Conservation (phyloP, 108 stramenopile species). For the Aurantiochytrium sp. region DNA sequence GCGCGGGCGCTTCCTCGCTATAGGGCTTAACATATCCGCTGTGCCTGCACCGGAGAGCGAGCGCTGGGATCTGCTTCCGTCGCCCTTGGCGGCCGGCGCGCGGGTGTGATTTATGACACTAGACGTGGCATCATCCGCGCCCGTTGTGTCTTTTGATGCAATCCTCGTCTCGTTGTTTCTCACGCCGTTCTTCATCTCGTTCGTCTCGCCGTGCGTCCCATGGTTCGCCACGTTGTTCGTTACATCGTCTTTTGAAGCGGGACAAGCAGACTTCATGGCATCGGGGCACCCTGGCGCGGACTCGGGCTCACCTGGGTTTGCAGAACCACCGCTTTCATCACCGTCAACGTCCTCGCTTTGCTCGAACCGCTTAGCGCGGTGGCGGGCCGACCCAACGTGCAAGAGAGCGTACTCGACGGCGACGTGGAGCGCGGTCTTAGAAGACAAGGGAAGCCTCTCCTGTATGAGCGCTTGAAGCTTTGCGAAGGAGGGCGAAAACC, state of each 20-base stretch:
- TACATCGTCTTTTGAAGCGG: not conserved
- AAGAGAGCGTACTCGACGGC: not conserved
- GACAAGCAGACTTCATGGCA: not conserved
- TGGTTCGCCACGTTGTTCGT: not conserved
- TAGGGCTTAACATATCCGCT: not conserved
- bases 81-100: not conserved
- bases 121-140: not conserved
- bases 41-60: not conserved
- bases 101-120: not conserved
- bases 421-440: not conserved
- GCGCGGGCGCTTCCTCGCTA: not conserved
- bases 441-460: not conserved
- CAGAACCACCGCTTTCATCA: not conserved
- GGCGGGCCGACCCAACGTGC: not conserved
- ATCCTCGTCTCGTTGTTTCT: not conserved
- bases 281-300: not conserved
- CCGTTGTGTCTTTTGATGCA: not conserved
- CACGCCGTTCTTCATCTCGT: not conserved
- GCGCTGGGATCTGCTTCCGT: not conserved
- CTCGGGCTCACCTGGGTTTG: not conserved
- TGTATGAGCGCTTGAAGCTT: not conserved
- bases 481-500: not conserved
- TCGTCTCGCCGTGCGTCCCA: too few relatives aligned
- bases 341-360: not conserved
- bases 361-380: not conserved